Base-by-base conservation (phyloP, 768 basidiomycete species). In the Asterophora lycoperdoides region DNA sequence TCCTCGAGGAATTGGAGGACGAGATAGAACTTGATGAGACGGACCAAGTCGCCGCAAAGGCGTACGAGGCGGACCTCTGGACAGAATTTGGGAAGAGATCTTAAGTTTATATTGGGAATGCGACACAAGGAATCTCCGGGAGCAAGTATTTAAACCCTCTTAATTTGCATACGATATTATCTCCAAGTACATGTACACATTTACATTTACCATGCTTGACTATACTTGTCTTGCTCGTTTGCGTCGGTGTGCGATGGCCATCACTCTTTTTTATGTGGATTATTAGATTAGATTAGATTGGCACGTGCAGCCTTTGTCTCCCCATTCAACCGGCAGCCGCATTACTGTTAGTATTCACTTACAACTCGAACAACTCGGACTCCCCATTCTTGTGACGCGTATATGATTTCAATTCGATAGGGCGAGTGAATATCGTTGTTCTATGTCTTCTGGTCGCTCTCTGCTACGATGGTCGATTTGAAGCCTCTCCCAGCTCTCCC, bases 51-150 rank as follows among this genome's bases (percentile, higher is more conserved):
- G 30, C 53, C 11, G 72, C 68, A 18, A 56, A 49, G 28, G 51
- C 45, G 17, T 68, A 72, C 44, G 78, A 83, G 60, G 53, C 57
- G 13, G 30, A 48, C n/a, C 61, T 79, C 19, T 80, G 76, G 79
- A 57, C 57, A 43, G 30, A 43, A 47, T 46, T 52, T 32, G 47
- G 39, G 13, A 48, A 40, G 41, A 48, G 23, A 15, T 40, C 14
- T 13, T 28, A 49, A 46, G 30, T 15, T 2, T 41, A 39, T 36
- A 41, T 33, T 4, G 17, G 17, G 23, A 37, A 44, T 38, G 26
- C 18, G 33, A 5, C 1, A 32, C 30, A 32, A 41, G 44, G 17
- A 26, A 26, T 30, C 20, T 49, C 15, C 20, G 23, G 14, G 39
- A 23, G 18, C 5, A 34, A 23, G 34, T 15, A 41, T 41, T 10